Evolutionary conservation across 2,329 filamentous ascomycete species (phyloP).

Genomic region (Cercospora berteroae): DNA sequence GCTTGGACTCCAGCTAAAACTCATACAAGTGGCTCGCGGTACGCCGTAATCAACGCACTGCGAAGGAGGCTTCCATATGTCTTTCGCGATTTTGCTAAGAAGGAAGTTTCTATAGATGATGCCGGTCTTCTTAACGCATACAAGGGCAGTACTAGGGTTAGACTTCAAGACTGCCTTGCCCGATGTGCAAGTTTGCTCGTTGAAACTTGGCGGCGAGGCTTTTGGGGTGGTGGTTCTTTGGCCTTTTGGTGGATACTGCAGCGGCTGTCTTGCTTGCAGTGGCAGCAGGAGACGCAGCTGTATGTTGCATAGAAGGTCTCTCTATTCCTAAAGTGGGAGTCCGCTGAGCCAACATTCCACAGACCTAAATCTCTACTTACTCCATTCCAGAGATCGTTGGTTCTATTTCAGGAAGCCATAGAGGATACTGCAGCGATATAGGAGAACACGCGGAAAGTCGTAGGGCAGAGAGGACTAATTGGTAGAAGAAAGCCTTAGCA

Average conservation of each 20-base stretch:
- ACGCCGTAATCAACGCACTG: neutral
- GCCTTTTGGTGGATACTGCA: neutral
- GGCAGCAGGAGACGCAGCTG: neutral
- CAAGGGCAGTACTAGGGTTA: neutral
- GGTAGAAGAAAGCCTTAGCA: too few species aligned
- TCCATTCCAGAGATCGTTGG: neutral
- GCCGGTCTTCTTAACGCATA: neutral
- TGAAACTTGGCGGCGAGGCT: neutral
- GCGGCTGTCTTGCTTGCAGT: neutral
- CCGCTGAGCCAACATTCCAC: neutral
- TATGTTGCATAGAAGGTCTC: too few species aligned
- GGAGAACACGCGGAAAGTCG: too few species aligned
- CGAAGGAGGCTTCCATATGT: neutral
- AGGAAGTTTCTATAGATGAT: neutral
- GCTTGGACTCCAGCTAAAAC: neutral
- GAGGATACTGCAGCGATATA: neutral
- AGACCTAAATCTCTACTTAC: neutral
- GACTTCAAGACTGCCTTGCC: neutral
- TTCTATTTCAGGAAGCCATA: neutral
- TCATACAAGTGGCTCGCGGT: neutral
- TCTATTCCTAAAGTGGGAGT: too few species aligned
- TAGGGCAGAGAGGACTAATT: too few species aligned
- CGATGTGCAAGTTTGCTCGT: neutral
- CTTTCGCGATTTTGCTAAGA: neutral
- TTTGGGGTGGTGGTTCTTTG: neutral